A percentile compares a stretch with the other conserved stretches of the same genome.
Conservation (phyloP, 352 stramenopile species). For the Pythium pyrilobum region DNA sequence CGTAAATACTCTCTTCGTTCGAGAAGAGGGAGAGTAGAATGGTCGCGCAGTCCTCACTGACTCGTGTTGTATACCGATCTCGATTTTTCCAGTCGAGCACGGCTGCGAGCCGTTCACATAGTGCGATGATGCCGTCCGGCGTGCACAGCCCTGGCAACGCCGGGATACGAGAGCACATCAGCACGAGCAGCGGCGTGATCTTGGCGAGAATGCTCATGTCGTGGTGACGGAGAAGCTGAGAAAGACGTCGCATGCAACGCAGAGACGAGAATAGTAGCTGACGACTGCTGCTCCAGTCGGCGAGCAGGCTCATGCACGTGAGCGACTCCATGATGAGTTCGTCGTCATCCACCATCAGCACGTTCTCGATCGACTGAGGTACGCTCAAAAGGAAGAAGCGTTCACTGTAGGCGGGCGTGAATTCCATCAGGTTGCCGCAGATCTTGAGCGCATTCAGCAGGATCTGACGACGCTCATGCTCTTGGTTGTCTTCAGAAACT, state of each 20-base stretch:
- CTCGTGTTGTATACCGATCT: slow-evolving; percentile 5
- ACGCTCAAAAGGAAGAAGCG: slow-evolving; percentile 32
- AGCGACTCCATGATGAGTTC: slow-evolving; percentile 33
- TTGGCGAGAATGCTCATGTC: slow-evolving; percentile 26
- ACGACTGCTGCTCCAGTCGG: slow-evolving; percentile 13
- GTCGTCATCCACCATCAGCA: slow-evolving; percentile 41
- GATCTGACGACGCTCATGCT: slow-evolving; percentile 3
- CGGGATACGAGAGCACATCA: slow-evolving; percentile 42
- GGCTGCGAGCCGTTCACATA: slow-evolving; percentile 24
- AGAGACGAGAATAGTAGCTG: slow-evolving; percentile 26
- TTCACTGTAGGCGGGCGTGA: slow-evolving; percentile 29
- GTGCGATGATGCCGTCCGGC: slow-evolving; percentile 32
- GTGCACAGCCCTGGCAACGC: slow-evolving; percentile 41
- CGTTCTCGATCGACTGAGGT: slow-evolving; percentile 35
- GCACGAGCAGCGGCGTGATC: slow-evolving; percentile 39
- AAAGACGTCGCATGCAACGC: slow-evolving; percentile 19
- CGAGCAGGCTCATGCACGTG: slow-evolving; percentile 25
- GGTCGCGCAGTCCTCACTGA: slow-evolving; percentile 39
- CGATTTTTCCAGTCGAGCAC: slow-evolving; percentile 17
- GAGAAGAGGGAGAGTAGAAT: slow-evolving; percentile 48
- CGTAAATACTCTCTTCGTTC: slow-evolving; percentile 32
- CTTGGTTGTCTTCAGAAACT: not conserved
- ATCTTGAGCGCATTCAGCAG: slow-evolving; percentile 36
- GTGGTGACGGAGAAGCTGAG: slow-evolving; percentile 10
- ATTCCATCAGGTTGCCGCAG: slow-evolving; percentile 38